Percentiles rank a stretch among this genome's conserved stretches.
Evolutionary conservation across 305 asterid species (phyloP).

Genomic region (Coffea humblotiana): DNA sequence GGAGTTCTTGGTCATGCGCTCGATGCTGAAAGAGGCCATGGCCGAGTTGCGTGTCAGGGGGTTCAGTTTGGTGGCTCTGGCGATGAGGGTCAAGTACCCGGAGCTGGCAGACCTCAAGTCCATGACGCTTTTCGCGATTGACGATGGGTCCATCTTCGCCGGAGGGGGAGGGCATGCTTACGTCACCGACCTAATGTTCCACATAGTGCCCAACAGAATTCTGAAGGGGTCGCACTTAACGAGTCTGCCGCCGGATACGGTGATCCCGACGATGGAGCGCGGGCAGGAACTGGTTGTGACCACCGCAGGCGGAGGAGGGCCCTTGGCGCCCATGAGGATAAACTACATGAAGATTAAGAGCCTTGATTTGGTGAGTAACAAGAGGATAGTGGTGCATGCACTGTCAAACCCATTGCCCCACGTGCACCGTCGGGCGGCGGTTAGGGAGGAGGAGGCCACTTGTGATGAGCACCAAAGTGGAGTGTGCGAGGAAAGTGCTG

Average conservation of each 20-base stretch:
- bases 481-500: neutral
- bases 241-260: conserved; percentile 36
- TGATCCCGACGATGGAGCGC: conserved; percentile 51
- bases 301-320: conserved; percentile 55
- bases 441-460: neutral
- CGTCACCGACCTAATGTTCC: conserved; percentile 54
- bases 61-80: conserved; percentile 50
- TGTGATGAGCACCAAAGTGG: neutral
- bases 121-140: conserved; percentile 75
- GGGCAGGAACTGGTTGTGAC: conserved; percentile 65
- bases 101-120: conserved; percentile 48
- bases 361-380: conserved; percentile 52
- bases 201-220: conserved; percentile 58
- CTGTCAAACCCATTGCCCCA: conserved; percentile 52
- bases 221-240: conserved; percentile 47
- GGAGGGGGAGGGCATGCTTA: conserved; percentile 54
- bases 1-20: conserved; percentile 35
- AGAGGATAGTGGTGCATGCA: conserved; percentile 67
- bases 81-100: conserved; percentile 52
- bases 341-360: conserved; percentile 55
- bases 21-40: conserved; percentile 61
- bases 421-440: conserved; percentile 8
- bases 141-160: conserved; percentile 56
- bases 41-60: conserved; percentile 51
- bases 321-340: conserved; percentile 63